phyloP scores from a whole-genome alignment of 2,329 filamentous ascomycete genomes.

The Clonostachys rhizophaga region DNA sequence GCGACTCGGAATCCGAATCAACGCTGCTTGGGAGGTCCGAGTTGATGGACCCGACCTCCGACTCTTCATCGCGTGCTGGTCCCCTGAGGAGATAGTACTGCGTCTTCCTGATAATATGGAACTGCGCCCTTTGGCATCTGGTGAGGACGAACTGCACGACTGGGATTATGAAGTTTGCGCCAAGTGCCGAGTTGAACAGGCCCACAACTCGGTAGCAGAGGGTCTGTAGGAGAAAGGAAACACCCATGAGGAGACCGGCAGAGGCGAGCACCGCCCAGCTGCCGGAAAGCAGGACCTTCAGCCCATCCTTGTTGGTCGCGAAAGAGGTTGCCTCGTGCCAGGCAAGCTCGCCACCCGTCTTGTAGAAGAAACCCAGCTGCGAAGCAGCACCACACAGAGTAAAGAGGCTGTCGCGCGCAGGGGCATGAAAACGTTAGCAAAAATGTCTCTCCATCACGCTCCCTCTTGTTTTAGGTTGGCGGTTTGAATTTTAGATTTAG shows the following conservation, averaged over 20 bases:
- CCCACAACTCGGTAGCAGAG: constrained; percentile 13
- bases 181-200: constrained; percentile 10
- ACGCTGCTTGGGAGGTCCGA: too few relatives aligned
- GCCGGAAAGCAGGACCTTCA: constrained; percentile 22
- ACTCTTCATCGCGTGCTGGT: too few relatives aligned
- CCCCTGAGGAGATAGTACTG: too few relatives aligned
- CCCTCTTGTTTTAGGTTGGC: too few relatives aligned
- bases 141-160: too few relatives aligned
- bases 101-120: too few relatives aligned
- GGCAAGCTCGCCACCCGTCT: constrained; percentile 22
- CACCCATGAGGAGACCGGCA: constrained; percentile 10
- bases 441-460: neutral
- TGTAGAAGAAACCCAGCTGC: constrained; percentile 21
- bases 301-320: constrained; percentile 18
- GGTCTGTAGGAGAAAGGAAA: constrained; percentile 13
- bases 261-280: constrained; percentile 15
- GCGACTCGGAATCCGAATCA: too few relatives aligned
- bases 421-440: constrained; percentile 3
- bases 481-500: too few relatives aligned
- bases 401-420: constrained; percentile 11
- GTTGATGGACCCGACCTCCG: too few relatives aligned
- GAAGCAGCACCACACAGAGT: constrained; percentile 18
- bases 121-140: too few relatives aligned
- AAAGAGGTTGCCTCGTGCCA: constrained; percentile 21
- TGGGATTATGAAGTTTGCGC: constrained; percentile 7